Base-by-base conservation (phyloP, 192 early-diverging fungal genomes). In the Mortierella claussenii region DNA sequence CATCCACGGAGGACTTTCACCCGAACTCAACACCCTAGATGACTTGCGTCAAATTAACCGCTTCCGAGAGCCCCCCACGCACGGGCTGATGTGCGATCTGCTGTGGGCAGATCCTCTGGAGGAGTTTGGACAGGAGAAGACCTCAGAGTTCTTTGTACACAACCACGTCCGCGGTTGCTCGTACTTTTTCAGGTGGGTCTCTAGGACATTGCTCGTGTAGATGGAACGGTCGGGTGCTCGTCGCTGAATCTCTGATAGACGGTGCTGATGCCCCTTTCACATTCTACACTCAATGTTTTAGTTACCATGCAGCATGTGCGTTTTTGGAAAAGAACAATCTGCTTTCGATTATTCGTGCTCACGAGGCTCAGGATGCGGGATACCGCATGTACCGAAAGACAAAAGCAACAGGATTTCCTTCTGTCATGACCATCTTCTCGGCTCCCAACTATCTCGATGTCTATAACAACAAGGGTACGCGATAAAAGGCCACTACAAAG, bases 381-480 rank as follows among this genome's bases (percentile, higher is more conserved):
- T 93, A 94, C 67, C 91, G 93, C 62, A 98, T 98, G 97, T 98
- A 98, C 80, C 86, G 93, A 50, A 97, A 96, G 70, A 99, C 90
- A 50, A 87, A 90, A 63, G 88, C 95, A 12, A 97, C 95, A 7
- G 94, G 93, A 4, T 98, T 98, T 66, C 97, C 97, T 13, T 93
- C 95, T 5, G 95, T 98, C 3, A 98, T 98, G 81, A 98, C 97
- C 12, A 95, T 98, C 43, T 98, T 98, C 68, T 97, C 96, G 21
- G 97, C 97, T 48, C 97, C 97, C 46, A 98, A 98, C 80, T 98
- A 98, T 76, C 86, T 98, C 34, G 97, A 97, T 70, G 92, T 97
- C 11, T 98, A 98, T 82, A 97, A 97, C 83, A 98, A 98, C 86
- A 98, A 98, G 83, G 80, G 80, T 81, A 46, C 11, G n/a, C n/a